Evolutionary conservation across 768 basidiomycete species (phyloP).

Genomic region (Rhodotorula sphaerocarpa): DNA sequence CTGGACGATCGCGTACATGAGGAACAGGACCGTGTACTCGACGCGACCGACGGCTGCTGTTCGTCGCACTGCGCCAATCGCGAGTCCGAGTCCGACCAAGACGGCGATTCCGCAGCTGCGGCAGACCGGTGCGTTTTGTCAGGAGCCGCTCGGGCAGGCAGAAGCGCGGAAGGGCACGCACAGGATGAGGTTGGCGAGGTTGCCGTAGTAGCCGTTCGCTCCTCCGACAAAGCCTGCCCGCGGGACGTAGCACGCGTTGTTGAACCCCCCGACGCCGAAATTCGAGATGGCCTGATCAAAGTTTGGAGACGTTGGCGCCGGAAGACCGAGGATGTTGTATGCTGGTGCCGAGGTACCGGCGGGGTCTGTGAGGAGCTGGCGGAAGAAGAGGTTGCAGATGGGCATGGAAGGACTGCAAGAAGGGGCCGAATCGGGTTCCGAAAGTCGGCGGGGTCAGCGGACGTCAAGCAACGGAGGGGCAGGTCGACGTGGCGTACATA

Average conservation of each 20-base stretch:
- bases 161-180: constrained; percentile 44
- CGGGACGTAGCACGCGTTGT: constrained; percentile 69
- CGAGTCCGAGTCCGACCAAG: constrained; percentile 54
- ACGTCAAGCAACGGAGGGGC: too few relatives aligned
- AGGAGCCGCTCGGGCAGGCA: not conserved
- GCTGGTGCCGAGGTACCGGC: constrained; percentile 22
- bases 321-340: constrained; percentile 22
- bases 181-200: constrained; percentile 75
- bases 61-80: constrained; percentile 55
- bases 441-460: not conserved
- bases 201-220: constrained; percentile 55
- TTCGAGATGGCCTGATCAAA: constrained; percentile 44
- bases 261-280: constrained; percentile 68
- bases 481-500: not conserved
- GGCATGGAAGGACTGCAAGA: constrained; percentile 65
- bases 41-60: constrained; percentile 74
- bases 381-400: constrained; percentile 91
- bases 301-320: constrained; percentile 45
- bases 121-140: not conserved
- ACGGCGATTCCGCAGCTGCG: constrained; percentile 53
- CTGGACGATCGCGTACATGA: constrained; percentile 38
- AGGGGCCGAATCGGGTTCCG: too few relatives aligned
- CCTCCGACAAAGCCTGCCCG: constrained; percentile 52
- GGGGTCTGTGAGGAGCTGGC: constrained; percentile 53
- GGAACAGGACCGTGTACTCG: constrained; percentile 43